Conservation (phyloP, 2,329 filamentous ascomycete species). For the Rachicladosporium sp. region DNA sequence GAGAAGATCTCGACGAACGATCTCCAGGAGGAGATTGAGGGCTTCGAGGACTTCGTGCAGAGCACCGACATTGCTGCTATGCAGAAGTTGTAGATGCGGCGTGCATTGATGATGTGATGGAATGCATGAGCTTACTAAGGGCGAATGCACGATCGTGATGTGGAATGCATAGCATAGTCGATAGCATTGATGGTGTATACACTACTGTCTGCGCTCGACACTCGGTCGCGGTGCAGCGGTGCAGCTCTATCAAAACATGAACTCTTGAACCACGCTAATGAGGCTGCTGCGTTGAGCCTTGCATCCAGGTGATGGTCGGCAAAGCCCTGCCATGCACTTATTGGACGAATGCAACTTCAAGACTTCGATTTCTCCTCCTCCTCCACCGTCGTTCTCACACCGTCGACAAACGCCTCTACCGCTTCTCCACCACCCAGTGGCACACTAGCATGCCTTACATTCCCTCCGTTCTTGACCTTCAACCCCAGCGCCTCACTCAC, state of each 20-base stretch:
- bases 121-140: too few species aligned
- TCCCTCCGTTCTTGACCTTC: conserved; percentile 69
- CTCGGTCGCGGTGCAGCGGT: too few species aligned
- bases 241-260: too few species aligned
- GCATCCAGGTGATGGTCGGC: too few species aligned
- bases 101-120: not conserved
- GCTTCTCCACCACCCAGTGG: conserved; percentile 80
- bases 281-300: too few species aligned
- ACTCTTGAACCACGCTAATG: too few species aligned
- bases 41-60: conserved; percentile 90
- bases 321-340: too few species aligned
- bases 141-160: too few species aligned
- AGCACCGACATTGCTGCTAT: conserved; percentile 82
- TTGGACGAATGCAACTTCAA: too few species aligned
- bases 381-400: conserved; percentile 68
- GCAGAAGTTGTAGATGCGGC: conserved; percentile 67
- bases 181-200: too few species aligned
- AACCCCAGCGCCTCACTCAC: conserved; percentile 78
- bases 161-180: too few species aligned
- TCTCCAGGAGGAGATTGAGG: conserved; percentile 74
- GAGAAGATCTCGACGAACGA: conserved; percentile 85
- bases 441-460: conserved; percentile 63
- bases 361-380: conserved; percentile 28
- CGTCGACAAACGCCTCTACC: conserved; percentile 81
- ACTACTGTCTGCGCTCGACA: too few species aligned